A percentile compares a stretch with the other conserved stretches of the same genome.
These are phyloP conservation scores for Cryomyces minteri DNA, from an alignment of 495 filamentous ascomycete species.

Conservation along the genomic window DNA sequence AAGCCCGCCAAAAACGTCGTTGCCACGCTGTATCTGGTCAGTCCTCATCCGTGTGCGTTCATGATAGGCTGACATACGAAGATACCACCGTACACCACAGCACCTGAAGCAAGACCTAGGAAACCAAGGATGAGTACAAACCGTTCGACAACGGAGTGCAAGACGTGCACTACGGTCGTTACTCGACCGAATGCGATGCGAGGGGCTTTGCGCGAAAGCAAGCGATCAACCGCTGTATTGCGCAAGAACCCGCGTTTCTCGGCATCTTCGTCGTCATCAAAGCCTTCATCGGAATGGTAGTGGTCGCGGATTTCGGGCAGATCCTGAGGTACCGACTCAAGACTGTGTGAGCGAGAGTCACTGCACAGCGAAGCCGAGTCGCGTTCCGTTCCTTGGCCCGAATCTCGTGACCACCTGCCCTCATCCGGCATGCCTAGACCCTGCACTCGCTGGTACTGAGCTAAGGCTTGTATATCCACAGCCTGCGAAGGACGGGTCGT, in stretches of 20 bases:
- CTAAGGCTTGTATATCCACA: conserved; percentile 49
- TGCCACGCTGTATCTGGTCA: conserved; percentile 13
- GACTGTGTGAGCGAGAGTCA: conserved; percentile 40
- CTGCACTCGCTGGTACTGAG: conserved; percentile 36
- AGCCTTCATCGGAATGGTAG: conserved; percentile 23
- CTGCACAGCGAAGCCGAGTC: conserved; percentile 45
- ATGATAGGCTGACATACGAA: conserved; percentile 30
- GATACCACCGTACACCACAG: conserved; percentile 50
- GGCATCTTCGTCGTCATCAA: conserved; percentile 19
- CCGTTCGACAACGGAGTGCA: conserved; percentile 43
- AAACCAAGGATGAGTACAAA: conserved; percentile 48
- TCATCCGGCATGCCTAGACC: conserved; percentile 22
- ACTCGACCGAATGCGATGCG: conserved; percentile 41
- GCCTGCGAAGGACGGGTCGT: conserved; percentile 41
- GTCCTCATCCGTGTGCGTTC: background rate
- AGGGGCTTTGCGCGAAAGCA: conserved; percentile 26
- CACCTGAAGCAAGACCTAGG: conserved; percentile 40
- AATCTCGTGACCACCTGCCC: conserved; percentile 63
- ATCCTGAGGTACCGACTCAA: conserved; percentile 29
- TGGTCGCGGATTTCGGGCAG: conserved; percentile 23
- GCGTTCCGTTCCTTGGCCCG: conserved; percentile 72
- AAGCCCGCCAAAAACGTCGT: conserved; percentile 60
- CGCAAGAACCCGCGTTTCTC: conserved; percentile 27
- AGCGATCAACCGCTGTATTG: conserved; percentile 27
- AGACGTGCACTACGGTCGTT: conserved; percentile 34